phyloP scores from a whole-genome alignment of 2,329 filamentous ascomycete species.

The Exophiala spinifera region DNA sequence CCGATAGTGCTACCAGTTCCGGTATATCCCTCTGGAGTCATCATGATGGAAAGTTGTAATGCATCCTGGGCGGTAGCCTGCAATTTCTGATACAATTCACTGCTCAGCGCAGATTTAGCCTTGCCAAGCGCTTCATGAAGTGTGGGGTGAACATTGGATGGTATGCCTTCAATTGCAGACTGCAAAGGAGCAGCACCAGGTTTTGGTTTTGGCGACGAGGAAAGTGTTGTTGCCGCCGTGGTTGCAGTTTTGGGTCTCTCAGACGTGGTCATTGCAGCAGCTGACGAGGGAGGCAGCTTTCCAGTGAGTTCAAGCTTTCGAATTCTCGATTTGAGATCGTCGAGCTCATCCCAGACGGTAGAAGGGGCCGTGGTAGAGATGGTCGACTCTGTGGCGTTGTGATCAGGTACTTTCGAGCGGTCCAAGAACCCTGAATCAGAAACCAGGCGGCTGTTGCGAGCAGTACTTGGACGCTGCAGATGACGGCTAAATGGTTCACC shows the following conservation, averaged over 20 bases:
- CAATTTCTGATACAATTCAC: conserved; percentile 72
- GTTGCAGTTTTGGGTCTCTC: conserved; percentile 88
- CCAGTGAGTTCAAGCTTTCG: conserved; percentile 85
- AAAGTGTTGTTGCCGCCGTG: conserved; percentile 86
- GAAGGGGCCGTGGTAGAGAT: conserved; percentile 84
- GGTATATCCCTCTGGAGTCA: conserved; percentile 38
- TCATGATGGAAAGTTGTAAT: conserved; percentile 71
- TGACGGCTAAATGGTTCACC: conserved; percentile 11
- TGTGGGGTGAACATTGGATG: conserved; percentile 62
- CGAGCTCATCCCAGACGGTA: conserved; percentile 95
- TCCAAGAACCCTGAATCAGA: conserved; percentile 32
- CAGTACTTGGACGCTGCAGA: conserved; percentile 12
- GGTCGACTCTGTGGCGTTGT: conserved; percentile 69
- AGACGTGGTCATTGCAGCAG: conserved; percentile 70
- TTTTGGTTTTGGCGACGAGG: conserved; percentile 77
- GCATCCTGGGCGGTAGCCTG: conserved; percentile 82
- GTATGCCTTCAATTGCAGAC: conserved; percentile 41
- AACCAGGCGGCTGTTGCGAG: conserved; percentile 31
- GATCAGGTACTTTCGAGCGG: conserved; percentile 36
- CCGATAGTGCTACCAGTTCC: conserved; percentile 58
- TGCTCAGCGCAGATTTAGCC: conserved; percentile 65
- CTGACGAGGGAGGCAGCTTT: conserved; percentile 78
- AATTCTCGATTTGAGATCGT: conserved; percentile 91
- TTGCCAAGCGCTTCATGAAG: conserved; percentile 78
- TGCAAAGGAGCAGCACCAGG: conserved; percentile 42